Conservation (phyloP, 805 yeast genomes). For the Metschnikowia gelsemii region DNA sequence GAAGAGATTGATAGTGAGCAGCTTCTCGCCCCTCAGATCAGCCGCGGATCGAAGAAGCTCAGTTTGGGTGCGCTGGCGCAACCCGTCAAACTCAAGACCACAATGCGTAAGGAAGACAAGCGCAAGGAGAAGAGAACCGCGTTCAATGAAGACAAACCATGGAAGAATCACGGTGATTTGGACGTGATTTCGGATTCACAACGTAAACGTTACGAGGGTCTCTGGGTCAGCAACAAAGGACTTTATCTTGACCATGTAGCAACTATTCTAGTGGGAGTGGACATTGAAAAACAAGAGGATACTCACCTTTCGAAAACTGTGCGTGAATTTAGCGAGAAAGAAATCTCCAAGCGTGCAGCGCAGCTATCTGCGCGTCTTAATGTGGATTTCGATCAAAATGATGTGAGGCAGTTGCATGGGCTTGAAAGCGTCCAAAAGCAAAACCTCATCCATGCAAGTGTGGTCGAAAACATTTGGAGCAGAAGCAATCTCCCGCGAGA, state of each 20-base stretch:
- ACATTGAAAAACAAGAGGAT: slow-evolving; percentile 23
- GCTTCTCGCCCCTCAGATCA: not conserved
- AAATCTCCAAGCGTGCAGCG: slow-evolving; percentile 21
- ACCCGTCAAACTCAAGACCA: slow-evolving; percentile 47
- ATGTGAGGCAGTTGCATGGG: slow-evolving; percentile 31
- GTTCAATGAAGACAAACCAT: slow-evolving; percentile 88
- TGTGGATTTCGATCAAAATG: slow-evolving; percentile 24
- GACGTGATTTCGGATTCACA: slow-evolving; percentile 57
- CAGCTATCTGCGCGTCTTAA: slow-evolving; percentile 28
- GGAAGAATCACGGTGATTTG: slow-evolving; percentile 80
- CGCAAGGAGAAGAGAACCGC: slow-evolving; percentile 39
- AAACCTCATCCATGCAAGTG: slow-evolving; percentile 52
- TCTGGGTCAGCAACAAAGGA: slow-evolving; percentile 90
- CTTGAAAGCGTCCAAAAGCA: slow-evolving; percentile 27
- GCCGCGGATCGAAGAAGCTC: slow-evolving; percentile 2
- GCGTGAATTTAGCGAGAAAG: slow-evolving; percentile 19
- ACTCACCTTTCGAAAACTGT: slow-evolving; percentile 9
- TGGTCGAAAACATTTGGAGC: slow-evolving; percentile 78
- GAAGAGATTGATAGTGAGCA: slow-evolving; percentile 12
- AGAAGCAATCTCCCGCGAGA: slow-evolving; percentile 71
- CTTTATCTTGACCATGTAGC: slow-evolving; percentile 46
- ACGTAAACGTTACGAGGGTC: slow-evolving; percentile 85
- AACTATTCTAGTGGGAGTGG: slow-evolving; percentile 35
- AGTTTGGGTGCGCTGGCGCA: slow-evolving; percentile 1
- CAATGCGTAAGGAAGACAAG: slow-evolving; percentile 48